phyloP scores from a whole-genome alignment of 2,329 filamentous ascomycete genomes.

The Xylaria multiplex region DNA sequence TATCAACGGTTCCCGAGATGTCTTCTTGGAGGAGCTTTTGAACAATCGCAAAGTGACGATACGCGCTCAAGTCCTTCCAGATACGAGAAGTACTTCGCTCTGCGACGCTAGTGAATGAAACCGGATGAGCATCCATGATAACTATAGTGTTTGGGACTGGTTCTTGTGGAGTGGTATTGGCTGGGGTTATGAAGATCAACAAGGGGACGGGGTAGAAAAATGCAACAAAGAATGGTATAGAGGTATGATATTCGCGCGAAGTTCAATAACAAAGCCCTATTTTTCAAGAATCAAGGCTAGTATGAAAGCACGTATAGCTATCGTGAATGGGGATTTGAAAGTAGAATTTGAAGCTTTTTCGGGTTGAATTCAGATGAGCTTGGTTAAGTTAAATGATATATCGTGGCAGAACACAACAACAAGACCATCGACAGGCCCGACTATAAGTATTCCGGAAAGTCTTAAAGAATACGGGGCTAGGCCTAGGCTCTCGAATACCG shows the following conservation, averaged over 20 bases:
- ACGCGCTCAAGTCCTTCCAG: slow-evolving; percentile 60
- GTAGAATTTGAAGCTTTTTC: background rate
- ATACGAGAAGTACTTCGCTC: slow-evolving; percentile 58
- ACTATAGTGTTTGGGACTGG: slow-evolving; percentile 12
- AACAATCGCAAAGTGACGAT: slow-evolving; percentile 52
- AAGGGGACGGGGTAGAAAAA: background rate
- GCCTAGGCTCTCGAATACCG: slow-evolving; percentile 12
- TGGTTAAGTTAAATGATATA: slow-evolving; percentile 3
- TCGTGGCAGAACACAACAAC: background rate
- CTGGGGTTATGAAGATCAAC: background rate
- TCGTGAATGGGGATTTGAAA: slow-evolving; percentile 8
- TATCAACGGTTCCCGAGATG: slow-evolving; percentile 46
- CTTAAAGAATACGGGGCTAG: slow-evolving; percentile 1
- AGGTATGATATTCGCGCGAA: background rate
- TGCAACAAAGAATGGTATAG: background rate
- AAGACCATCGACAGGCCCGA: background rate
- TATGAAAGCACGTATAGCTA: background rate
- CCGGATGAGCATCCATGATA: slow-evolving; percentile 63
- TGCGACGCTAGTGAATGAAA: slow-evolving; percentile 58
- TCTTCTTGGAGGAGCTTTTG: slow-evolving; percentile 48
- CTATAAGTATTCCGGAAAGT: slow-evolving; percentile 13
- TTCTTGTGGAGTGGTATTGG: background rate
- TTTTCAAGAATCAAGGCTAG: slow-evolving; percentile 1
- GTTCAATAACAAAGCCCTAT: slow-evolving; percentile 3
- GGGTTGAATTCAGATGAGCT: slow-evolving; percentile 12